phyloP scores from a whole-genome alignment of 805 yeast species.

The Millerozyma miso region DNA sequence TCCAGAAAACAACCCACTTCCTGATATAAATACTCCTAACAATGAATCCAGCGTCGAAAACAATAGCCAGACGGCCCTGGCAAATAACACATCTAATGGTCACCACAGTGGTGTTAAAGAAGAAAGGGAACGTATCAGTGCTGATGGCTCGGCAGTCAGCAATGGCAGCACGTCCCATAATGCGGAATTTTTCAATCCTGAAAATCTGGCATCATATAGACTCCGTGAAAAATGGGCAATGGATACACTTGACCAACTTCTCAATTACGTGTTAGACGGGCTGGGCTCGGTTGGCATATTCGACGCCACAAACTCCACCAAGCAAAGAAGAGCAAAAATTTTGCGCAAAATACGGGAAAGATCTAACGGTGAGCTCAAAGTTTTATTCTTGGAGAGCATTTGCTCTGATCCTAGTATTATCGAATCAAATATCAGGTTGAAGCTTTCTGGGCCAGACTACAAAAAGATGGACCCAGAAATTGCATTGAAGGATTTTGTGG shows the following conservation, averaged over 20 bases:
- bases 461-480: slow-evolving; percentile 73
- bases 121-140: not conserved
- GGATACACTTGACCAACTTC: slow-evolving; percentile 80
- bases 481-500: slow-evolving; percentile 79
- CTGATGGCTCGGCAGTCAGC: not conserved
- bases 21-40: slow-evolving; percentile 37
- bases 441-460: slow-evolving; percentile 92
- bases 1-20: slow-evolving; percentile 62
- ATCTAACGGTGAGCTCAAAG: slow-evolving; percentile 62
- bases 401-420: slow-evolving; percentile 78
- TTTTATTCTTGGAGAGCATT: slow-evolving; percentile 78
- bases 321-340: slow-evolving; percentile 56
- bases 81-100: slow-evolving; percentile 5
- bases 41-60: slow-evolving; percentile 20
- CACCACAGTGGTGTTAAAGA: slow-evolving; percentile 3
- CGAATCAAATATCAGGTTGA: slow-evolving; percentile 78
- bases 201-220: slow-evolving; percentile 56
- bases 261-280: slow-evolving; percentile 75
- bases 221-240: slow-evolving; percentile 93
- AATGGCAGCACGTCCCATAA: slow-evolving; percentile 42
- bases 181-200: slow-evolving; percentile 85
- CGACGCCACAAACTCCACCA: slow-evolving; percentile 80
- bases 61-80: not conserved
- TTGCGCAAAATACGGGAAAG: slow-evolving; percentile 53
- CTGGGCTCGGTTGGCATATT: slow-evolving; percentile 90